Evolutionary conservation across 805 yeast species (phyloP), one percentile per base, ranked within the genome.

Genomic region (Candida cerambycidarum): DNA sequence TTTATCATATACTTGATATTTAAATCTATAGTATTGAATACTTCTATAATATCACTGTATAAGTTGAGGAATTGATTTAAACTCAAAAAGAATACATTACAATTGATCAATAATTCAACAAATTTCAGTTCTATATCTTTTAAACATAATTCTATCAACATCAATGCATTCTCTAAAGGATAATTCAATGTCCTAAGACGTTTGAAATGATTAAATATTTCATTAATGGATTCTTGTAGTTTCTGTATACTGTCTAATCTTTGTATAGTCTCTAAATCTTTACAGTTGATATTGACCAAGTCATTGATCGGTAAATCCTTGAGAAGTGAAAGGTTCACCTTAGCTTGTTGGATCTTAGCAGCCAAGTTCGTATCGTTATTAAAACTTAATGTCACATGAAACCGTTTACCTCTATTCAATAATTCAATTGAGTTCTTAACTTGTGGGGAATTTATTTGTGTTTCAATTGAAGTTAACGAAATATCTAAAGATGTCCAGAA

Each of bases 401-500:
- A 86, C 48, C 97, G 70, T 51, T 86, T 89, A 2, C 89, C 89
- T 12, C 73, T 65, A 45, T 78, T 77, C 42, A 90, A 67, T 0
- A 85, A 65, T 1, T 76, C 78, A 11, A 89, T 61, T 0, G 93
- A 79, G 7, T 76, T 58, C 15, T 61, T 64, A 1, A 88, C 77
- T 27, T 78, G 82, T 0, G 72, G 69, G 1, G 78, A 66, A 3
- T 70, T 59, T 1, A 86, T 60, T 55, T 89, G 96, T 1, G 69
- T 67, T 41, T 78, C 76, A 0, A 86, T 70, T 1, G 80, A 65
- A 2, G 52, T 44, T 32, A 90, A 65, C 0, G 87, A 82, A 1
- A 62, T 55, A 52, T 86, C 92, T 67, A 86, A 70, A 0, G 88
- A 76, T 7, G 69, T 63, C 97, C 97, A 90, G 51, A 85, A 89